Evolutionary conservation across 2,329 filamentous ascomycete genomes (phyloP).

Genomic region (Simplicillium aogashimaense): DNA sequence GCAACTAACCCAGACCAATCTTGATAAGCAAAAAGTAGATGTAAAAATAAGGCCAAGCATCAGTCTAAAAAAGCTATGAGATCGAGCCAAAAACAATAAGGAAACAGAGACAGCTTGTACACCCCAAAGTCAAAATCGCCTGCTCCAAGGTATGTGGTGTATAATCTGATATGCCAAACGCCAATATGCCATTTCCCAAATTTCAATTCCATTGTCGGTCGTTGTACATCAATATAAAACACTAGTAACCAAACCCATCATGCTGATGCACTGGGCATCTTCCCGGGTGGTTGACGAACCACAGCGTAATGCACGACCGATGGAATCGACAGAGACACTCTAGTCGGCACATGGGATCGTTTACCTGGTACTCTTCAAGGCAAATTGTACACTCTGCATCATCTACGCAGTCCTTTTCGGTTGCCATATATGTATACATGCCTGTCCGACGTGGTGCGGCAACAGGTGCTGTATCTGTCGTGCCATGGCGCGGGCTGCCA

Average conservation of each 20-base stretch:
- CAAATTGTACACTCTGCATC: slow-evolving; percentile 60
- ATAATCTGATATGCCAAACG: too few relatives aligned
- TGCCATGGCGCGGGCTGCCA: slow-evolving; percentile 20
- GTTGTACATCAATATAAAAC: too few relatives aligned
- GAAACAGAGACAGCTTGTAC: too few relatives aligned
- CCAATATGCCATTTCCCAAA: too few relatives aligned
- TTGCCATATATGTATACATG: slow-evolving; percentile 55
- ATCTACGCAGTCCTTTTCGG: slow-evolving; percentile 60
- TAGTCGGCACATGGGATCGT: slow-evolving; percentile 52
- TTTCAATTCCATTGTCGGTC: too few relatives aligned
- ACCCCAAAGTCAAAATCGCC: too few relatives aligned
- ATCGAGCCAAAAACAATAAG: too few relatives aligned
- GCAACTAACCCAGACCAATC: too few relatives aligned
- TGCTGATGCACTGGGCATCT: slow-evolving; percentile 58
- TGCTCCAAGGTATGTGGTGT: too few relatives aligned
- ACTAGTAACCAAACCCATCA: slow-evolving; percentile 44
- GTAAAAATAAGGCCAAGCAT: too few relatives aligned
- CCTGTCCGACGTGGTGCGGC: slow-evolving; percentile 38
- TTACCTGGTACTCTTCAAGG: slow-evolving; percentile 54
- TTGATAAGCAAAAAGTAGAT: too few relatives aligned
- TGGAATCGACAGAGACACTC: slow-evolving; percentile 61
- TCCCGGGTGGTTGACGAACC: slow-evolving; percentile 53
- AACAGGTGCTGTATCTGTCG: slow-evolving; percentile 13
- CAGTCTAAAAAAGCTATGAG: too few relatives aligned
- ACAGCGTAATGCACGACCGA: slow-evolving; percentile 47